These are phyloP conservation scores for Penicillium sp. DNA, from an alignment of 2,329 filamentous ascomycete genomes.

Conservation along the genomic window DNA sequence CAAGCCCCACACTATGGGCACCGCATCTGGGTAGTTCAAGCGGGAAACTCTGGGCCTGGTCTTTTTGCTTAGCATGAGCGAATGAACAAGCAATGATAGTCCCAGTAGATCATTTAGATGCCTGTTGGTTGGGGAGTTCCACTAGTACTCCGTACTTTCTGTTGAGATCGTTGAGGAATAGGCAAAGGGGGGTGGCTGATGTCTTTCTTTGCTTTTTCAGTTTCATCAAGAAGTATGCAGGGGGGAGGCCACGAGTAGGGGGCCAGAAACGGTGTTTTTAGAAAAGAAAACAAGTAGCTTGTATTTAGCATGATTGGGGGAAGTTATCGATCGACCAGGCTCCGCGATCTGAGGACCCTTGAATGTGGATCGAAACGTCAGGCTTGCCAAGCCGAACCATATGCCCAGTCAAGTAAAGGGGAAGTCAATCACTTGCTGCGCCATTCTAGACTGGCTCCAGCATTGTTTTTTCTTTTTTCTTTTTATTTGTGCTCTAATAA, in stretches of 20 bases:
- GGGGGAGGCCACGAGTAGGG: not conserved
- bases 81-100: not conserved
- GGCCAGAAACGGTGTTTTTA: not conserved
- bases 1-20: not conserved
- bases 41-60: not conserved
- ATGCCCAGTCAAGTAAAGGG: constrained; percentile 18
- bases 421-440: constrained; percentile 10
- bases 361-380: constrained; percentile 21
- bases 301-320: constrained; percentile 4
- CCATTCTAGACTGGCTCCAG: constrained; percentile 1
- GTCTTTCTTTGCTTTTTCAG: not conserved
- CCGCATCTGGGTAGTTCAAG: not conserved
- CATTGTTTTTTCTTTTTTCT: not conserved
- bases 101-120: not conserved
- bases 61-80: too few species aligned
- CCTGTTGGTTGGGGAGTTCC: too few species aligned
- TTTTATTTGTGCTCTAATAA: not conserved
- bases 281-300: not conserved
- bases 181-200: constrained; percentile 3
- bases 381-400: constrained; percentile 15
- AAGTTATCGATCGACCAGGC: constrained; percentile 12
- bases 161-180: not conserved
- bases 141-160: not conserved
- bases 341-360: constrained; percentile 21
- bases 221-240: not conserved